Conservation (phyloP, 1,284 basidiomycete genomes). For the Paramarasmius palmivorus region DNA sequence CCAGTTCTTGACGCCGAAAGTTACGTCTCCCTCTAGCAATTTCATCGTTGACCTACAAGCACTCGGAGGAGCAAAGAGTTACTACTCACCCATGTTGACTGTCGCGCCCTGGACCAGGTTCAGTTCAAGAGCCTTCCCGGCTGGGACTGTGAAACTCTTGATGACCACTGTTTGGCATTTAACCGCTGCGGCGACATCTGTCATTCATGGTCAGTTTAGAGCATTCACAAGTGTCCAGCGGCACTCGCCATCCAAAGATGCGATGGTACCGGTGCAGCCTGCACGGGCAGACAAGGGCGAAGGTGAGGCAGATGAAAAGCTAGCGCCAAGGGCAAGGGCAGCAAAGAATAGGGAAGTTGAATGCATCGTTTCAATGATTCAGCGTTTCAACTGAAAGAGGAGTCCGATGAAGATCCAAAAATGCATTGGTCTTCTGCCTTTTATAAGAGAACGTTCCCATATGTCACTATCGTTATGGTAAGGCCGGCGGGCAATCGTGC, state of each 20-base stretch:
- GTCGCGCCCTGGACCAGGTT: conserved; percentile 39
- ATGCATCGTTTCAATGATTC: too few species aligned
- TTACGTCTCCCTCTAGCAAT: conserved; percentile 42
- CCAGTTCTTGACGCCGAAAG: conserved; percentile 45
- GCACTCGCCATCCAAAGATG: conserved; percentile 31
- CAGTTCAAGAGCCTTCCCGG: conserved; percentile 40
- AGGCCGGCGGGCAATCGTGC: too few species aligned
- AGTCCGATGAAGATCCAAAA: too few species aligned
- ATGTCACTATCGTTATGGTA: too few species aligned
- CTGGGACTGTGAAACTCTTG: conserved; percentile 49
- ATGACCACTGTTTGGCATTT: conserved; percentile 48
- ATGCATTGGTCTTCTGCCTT: too few species aligned
- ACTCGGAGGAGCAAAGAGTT: background rate
- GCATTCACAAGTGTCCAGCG: background rate
- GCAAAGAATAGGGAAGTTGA: too few species aligned
- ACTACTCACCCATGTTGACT: conserved; percentile 44
- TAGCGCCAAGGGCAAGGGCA: too few species aligned
- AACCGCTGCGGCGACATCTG: conserved; percentile 43
- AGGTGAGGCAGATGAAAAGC: too few species aligned
- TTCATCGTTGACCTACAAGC: background rate
- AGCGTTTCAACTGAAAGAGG: too few species aligned
- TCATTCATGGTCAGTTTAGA: background rate
- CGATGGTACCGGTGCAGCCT: conserved; percentile 41
- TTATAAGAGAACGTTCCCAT: too few species aligned
- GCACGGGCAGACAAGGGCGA: background rate